Evolutionary conservation across 495 filamentous ascomycete species (phyloP).

Genomic region (Podospora pseudocomata): DNA sequence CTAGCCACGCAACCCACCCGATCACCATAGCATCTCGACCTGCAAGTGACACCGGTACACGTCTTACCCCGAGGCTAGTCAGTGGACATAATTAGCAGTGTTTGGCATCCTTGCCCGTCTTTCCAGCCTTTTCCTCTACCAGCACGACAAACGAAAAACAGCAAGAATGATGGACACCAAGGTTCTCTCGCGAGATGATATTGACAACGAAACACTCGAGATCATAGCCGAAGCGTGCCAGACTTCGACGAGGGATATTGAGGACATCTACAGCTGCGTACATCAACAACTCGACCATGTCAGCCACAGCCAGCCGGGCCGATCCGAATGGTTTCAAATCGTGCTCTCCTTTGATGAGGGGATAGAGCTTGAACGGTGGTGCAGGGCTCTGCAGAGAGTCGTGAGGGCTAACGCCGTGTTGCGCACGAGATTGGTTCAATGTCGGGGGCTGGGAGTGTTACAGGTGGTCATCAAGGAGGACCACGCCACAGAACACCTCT

Average conservation of each 20-base stretch:
- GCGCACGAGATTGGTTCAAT: not conserved
- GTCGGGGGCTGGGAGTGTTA: not conserved
- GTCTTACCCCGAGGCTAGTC: not conserved
- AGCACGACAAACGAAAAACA: not conserved
- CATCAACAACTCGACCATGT: not conserved
- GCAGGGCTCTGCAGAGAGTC: not conserved
- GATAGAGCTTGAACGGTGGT: not conserved
- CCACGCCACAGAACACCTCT: not conserved
- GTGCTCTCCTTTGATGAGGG: not conserved
- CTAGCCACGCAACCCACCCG: not conserved
- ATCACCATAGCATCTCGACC: not conserved
- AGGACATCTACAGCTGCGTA: not conserved
- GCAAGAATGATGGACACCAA: not conserved
- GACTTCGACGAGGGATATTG: not conserved
- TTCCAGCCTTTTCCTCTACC: not conserved
- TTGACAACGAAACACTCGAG: not conserved
- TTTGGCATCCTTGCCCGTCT: not conserved
- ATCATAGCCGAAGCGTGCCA: not conserved
- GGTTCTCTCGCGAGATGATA: not conserved
- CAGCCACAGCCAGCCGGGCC: not conserved
- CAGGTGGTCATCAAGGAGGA: constrained; percentile 2
- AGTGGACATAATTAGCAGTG: not conserved
- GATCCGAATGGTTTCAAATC: constrained; percentile 3
- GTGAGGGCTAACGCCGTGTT: not conserved
- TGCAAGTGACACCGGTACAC: too few species aligned